These are phyloP conservation scores for Dactylellina sp. DNA, from an alignment of 2,329 filamentous ascomycete genomes.

Conservation along the genomic window DNA sequence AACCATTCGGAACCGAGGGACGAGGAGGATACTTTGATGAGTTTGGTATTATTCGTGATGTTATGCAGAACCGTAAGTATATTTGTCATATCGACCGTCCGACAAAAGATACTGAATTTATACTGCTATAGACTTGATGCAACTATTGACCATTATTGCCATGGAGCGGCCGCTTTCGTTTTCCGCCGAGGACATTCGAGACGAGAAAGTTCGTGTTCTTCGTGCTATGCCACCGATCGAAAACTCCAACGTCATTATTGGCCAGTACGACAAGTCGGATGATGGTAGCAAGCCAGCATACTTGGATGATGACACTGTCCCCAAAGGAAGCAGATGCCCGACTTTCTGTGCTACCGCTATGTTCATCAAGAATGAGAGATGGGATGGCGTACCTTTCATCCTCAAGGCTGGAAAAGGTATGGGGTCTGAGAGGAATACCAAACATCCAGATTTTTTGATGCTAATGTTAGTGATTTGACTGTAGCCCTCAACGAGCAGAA, in stretches of 20 bases:
- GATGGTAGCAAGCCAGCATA: slow-evolving; percentile 97
- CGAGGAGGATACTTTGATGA: slow-evolving; percentile 99
- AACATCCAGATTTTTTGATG: background rate
- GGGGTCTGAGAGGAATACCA: slow-evolving; percentile 13
- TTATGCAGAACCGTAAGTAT: slow-evolving; percentile 91
- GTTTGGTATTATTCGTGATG: slow-evolving; percentile 98
- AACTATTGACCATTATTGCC: slow-evolving; percentile 92
- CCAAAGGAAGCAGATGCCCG: slow-evolving; percentile 95
- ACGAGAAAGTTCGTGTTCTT: slow-evolving; percentile 97
- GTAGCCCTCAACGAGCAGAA: slow-evolving; percentile 96
- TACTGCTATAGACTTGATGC: slow-evolving; percentile 76
- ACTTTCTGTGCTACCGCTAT: slow-evolving; percentile 98
- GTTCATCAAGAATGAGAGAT: slow-evolving; percentile 99
- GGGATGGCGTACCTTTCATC: slow-evolving; percentile 99
- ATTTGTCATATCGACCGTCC: background rate
- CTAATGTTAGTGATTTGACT: background rate
- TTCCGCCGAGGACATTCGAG: slow-evolving; percentile 96
- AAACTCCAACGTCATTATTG: slow-evolving; percentile 99
- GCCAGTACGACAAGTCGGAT: slow-evolving; percentile 95
- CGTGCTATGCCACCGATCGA: slow-evolving; percentile 93
- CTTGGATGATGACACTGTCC: slow-evolving; percentile 98
- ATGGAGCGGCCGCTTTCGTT: slow-evolving; percentile 99
- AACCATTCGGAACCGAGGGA: slow-evolving; percentile 97
- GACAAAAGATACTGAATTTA: background rate
- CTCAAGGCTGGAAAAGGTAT: slow-evolving; percentile 93